These are phyloP conservation scores for Geranium brycei DNA, from an alignment of 345 rosid genomes.

Conservation along the genomic window DNA sequence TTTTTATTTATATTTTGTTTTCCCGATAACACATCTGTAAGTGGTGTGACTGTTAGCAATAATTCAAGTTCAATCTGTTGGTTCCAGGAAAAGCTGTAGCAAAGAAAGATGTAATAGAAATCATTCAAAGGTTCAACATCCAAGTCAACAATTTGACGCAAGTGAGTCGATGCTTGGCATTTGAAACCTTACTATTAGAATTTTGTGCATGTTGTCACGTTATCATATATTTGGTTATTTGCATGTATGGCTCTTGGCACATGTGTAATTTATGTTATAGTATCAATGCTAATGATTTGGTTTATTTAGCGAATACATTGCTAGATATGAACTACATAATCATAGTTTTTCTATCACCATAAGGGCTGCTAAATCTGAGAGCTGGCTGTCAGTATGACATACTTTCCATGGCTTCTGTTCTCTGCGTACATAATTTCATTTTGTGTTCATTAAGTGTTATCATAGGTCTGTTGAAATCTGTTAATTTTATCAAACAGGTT, in stretches of 20 bases:
- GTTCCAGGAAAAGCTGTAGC: conserved; percentile 44
- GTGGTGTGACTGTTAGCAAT: not conserved
- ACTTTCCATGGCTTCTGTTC: not conserved
- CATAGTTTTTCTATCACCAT: not conserved
- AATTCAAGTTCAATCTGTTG: not conserved
- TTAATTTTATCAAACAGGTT: not conserved
- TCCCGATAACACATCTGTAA: not conserved
- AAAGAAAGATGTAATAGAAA: conserved; percentile 50
- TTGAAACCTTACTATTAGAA: not conserved
- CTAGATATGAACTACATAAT: not conserved
- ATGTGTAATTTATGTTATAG: not conserved
- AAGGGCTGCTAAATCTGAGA: not conserved
- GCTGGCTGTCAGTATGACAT: not conserved
- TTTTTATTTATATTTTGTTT: not conserved
- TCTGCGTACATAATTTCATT: not conserved
- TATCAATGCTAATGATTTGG: not conserved
- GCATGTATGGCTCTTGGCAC: not conserved
- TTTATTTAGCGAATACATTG: not conserved
- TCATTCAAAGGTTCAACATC: conserved; percentile 64
- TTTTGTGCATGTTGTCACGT: not conserved
- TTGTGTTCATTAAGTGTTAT: not conserved
- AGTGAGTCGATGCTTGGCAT: conserved; percentile 24
- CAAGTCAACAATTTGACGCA: conserved; percentile 97
- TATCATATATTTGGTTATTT: not conserved
- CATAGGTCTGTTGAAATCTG: not conserved